phyloP scores from a whole-genome alignment of 768 basidiomycete genomes.

The Asterophora lycoperdoides region DNA sequence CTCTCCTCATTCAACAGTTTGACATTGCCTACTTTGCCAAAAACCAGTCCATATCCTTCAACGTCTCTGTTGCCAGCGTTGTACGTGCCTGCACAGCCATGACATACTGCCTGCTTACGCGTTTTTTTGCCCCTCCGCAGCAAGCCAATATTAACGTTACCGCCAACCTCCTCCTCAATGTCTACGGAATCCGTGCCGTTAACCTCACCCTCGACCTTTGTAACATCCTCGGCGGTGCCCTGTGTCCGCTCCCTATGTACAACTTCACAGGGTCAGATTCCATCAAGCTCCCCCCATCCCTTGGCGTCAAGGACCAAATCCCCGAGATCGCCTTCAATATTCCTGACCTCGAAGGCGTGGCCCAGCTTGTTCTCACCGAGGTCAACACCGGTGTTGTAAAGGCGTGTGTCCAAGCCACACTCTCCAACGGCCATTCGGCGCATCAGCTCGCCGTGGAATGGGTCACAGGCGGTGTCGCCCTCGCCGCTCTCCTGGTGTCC shows the following conservation, averaged over 20 bases:
- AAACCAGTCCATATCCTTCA: conserved; percentile 77
- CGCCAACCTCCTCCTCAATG: conserved; percentile 77
- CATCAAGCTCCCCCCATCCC: conserved; percentile 55
- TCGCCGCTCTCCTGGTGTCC: conserved; percentile 62
- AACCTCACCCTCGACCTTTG: conserved; percentile 90
- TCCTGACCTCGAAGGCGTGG: conserved; percentile 90
- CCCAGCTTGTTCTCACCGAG: conserved; percentile 70
- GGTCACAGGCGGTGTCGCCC: conserved; percentile 62
- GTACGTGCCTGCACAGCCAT: conserved; percentile 41
- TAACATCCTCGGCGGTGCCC: conserved; percentile 64
- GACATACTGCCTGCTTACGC: conserved; percentile 12
- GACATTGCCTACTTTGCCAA: conserved; percentile 65
- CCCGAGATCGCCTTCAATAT: conserved; percentile 81
- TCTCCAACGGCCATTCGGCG: conserved; percentile 87
- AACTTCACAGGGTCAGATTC: conserved; percentile 84
- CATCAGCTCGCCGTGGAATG: conserved; percentile 74
- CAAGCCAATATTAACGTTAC: conserved; percentile 74
- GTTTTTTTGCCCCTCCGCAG: conserved; percentile 29
- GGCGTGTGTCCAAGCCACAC: conserved; percentile 87
- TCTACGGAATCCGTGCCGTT: conserved; percentile 81
- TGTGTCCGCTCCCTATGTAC: conserved; percentile 81
- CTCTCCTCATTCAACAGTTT: conserved; percentile 74
- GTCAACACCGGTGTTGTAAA: conserved; percentile 66
- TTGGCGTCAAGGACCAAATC: conserved; percentile 53
- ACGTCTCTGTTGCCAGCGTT: conserved; percentile 82